These are phyloP conservation scores for Panicum virgatum DNA, from an alignment of 202 grass and related monocot species.

Conservation along the genomic window DNA sequence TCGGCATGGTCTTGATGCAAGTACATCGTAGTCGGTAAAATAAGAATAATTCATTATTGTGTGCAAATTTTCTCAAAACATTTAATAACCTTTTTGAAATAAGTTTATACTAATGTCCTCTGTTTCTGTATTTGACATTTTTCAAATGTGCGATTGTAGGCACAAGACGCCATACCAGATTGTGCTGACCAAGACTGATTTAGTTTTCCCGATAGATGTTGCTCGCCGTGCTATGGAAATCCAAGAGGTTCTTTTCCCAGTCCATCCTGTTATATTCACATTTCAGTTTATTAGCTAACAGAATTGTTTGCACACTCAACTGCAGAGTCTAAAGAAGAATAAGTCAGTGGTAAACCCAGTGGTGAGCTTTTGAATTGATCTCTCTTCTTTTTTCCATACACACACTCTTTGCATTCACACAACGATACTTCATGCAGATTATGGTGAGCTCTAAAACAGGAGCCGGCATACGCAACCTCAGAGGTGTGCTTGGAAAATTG, in stretches of 20 bases:
- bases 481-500: constrained; percentile 72
- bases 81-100: neutral
- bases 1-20: neutral
- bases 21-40: neutral
- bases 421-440: constrained; percentile 43
- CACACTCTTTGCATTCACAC: neutral
- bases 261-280: neutral
- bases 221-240: constrained; percentile 91
- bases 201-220: constrained; percentile 92
- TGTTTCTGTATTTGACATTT: neutral
- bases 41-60: neutral
- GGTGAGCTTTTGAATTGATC: constrained; percentile 48
- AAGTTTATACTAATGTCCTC: neutral
- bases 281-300: constrained; percentile 14
- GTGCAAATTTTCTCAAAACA: neutral
- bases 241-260: constrained; percentile 57
- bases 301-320: constrained; percentile 11
- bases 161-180: constrained; percentile 95
- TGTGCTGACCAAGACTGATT: constrained; percentile 87
- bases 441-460: constrained; percentile 96
- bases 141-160: constrained; percentile 30
- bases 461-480: constrained; percentile 69
- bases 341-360: constrained; percentile 77
- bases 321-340: constrained; percentile 79
- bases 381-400: neutral